Conservation (phyloP, 495 filamentous ascomycete genomes). For the Podospora sp. region DNA sequence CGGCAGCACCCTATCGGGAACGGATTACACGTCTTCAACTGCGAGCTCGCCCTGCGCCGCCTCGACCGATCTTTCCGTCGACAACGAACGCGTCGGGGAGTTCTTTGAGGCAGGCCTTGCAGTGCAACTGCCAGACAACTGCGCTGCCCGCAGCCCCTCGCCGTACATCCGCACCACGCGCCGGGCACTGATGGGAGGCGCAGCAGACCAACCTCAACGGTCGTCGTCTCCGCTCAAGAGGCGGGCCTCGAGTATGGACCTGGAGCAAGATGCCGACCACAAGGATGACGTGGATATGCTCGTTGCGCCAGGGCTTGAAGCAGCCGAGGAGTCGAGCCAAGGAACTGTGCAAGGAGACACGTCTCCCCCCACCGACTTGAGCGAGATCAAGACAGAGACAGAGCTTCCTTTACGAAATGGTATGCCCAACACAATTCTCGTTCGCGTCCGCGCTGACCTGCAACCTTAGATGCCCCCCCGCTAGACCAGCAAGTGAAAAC, state of each 20-base stretch:
- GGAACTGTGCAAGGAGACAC: constrained; percentile 6
- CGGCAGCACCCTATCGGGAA: constrained; percentile 46
- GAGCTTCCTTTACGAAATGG: constrained; percentile 32
- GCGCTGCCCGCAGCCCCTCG: constrained; percentile 39
- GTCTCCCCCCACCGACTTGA: neutral
- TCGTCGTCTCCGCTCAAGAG: constrained; percentile 60
- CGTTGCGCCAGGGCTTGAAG: constrained; percentile 20
- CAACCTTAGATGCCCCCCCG: constrained; percentile 47
- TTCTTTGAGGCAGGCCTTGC: constrained; percentile 35
- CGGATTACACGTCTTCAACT: constrained; percentile 56
- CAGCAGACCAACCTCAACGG: constrained; percentile 52
- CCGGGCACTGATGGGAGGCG: constrained; percentile 56
- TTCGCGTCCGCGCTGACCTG: constrained; percentile 12
- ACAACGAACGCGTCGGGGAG: constrained; percentile 61
- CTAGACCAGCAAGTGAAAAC: constrained; percentile 77
- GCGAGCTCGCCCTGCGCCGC: constrained; percentile 72
- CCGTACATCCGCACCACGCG: constrained; percentile 46
- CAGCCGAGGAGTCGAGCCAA: constrained; percentile 16
- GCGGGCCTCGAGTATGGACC: constrained; percentile 57
- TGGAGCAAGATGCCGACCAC: constrained; percentile 36
- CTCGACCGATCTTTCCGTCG: constrained; percentile 70
- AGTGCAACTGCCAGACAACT: constrained; percentile 24
- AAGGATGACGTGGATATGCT: constrained; percentile 57
- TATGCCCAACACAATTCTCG: constrained; percentile 11
- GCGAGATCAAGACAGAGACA: neutral